Conservation (phyloP, 495 filamentous ascomycete species). For the Collariella sp. region DNA sequence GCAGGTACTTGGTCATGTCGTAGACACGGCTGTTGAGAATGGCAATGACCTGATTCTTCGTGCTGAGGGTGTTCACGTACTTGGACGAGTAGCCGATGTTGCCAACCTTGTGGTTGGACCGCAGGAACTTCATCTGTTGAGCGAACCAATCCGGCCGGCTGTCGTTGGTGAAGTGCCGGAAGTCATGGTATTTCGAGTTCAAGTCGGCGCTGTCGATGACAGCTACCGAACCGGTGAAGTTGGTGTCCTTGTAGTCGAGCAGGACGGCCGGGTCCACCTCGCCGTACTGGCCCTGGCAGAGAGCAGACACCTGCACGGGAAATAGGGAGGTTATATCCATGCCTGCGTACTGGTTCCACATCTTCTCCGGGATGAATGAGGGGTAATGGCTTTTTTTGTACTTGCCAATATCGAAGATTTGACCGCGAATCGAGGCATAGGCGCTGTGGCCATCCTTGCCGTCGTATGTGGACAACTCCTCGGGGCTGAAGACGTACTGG, state of each 20-base stretch:
- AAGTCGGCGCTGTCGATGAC: conserved; percentile 58
- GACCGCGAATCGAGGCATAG: conserved; percentile 75
- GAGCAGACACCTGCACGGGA: conserved; percentile 86
- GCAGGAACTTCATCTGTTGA: conserved; percentile 71
- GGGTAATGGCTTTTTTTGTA: conserved; percentile 80
- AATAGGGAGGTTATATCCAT: conserved; percentile 80
- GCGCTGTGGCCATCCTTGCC: conserved; percentile 57
- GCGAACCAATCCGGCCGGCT: conserved; percentile 82
- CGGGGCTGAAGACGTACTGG: conserved; percentile 75
- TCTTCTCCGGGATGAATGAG: conserved; percentile 50
- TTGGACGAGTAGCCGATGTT: conserved; percentile 75
- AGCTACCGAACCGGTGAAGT: conserved; percentile 56
- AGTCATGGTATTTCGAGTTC: conserved; percentile 84
- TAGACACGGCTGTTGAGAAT: conserved; percentile 79
- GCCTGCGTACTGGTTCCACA: conserved; percentile 72
- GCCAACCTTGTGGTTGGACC: conserved; percentile 74
- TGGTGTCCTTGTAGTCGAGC: conserved; percentile 71
- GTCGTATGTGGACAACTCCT: conserved; percentile 64
- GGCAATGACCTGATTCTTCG: conserved; percentile 57
- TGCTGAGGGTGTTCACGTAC: conserved; percentile 63
- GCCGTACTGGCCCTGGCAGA: conserved; percentile 71
- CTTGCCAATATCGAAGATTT: conserved; percentile 73
- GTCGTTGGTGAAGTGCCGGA: conserved; percentile 74
- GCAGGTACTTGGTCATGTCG: conserved; percentile 79
- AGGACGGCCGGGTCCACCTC: conserved; percentile 55